These are phyloP conservation scores for Cicer cuneatum DNA, from an alignment of 306 rosid species.

Conservation along the genomic window DNA sequence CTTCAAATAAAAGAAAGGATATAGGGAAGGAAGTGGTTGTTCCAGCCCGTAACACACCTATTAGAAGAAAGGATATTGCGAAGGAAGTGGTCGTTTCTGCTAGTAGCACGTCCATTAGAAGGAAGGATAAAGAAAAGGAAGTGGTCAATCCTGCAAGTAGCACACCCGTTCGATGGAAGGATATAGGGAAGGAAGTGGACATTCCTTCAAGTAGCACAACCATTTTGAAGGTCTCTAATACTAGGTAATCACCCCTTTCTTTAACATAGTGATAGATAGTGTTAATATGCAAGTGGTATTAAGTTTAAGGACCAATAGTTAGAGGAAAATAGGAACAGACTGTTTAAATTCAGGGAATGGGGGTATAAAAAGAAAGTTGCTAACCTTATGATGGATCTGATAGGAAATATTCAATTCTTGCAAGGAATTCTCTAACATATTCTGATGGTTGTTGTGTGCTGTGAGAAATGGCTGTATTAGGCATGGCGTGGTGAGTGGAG, in stretches of 20 bases:
- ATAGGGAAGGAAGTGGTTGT: neutral
- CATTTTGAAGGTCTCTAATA: constrained; percentile 29
- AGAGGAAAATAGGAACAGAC: neutral
- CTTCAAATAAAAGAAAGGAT: constrained; percentile 42
- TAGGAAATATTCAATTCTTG: neutral
- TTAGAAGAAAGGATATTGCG: neutral
- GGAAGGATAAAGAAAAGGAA: constrained; percentile 1
- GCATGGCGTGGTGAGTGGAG: neutral
- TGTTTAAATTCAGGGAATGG: constrained; percentile 15
- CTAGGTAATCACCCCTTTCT: constrained; percentile 47
- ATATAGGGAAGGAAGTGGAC: constrained; percentile 25
- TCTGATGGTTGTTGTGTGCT: constrained; percentile 31
- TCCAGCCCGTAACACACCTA: neutral
- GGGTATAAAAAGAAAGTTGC: neutral
- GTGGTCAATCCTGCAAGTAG: neutral
- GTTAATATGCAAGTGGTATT: constrained; percentile 9
- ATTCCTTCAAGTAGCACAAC: constrained; percentile 45
- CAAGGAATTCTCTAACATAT: neutral
- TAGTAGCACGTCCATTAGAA: constrained; percentile 44
- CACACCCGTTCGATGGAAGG: neutral
- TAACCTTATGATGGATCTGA: neutral
- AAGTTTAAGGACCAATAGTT: constrained; percentile 2
- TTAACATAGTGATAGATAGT: neutral
- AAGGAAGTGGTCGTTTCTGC: constrained; percentile 32
- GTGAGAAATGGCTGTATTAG: constrained; percentile 16